Evolutionary conservation across 2,329 filamentous ascomycete genomes (phyloP).

Genomic region (Pseudogymnoascus sp.): DNA sequence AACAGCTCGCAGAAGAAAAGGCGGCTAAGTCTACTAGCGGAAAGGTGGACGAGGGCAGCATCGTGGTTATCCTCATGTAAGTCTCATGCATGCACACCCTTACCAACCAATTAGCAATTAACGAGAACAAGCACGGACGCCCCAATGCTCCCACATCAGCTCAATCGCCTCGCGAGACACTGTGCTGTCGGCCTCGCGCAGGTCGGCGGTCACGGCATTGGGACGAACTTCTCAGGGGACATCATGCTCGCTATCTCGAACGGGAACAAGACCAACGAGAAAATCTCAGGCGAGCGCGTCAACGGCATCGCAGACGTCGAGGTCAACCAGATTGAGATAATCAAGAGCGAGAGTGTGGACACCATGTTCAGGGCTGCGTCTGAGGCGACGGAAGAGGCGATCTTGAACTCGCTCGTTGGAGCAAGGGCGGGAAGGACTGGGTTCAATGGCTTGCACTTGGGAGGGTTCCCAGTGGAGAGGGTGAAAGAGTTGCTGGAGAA

Average conservation of each 20-base stretch:
- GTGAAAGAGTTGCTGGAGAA: slow-evolving; percentile 40
- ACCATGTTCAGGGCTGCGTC: slow-evolving; percentile 52
- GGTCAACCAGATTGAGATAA: slow-evolving; percentile 38
- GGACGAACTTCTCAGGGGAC: slow-evolving; percentile 53
- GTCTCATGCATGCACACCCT: background rate
- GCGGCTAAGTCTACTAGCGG: slow-evolving; percentile 29
- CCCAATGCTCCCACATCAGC: slow-evolving; percentile 48
- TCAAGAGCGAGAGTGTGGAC: slow-evolving; percentile 54
- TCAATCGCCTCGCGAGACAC: slow-evolving; percentile 50
- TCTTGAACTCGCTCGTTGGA: slow-evolving; percentile 52
- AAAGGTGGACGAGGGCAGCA: slow-evolving; percentile 51
- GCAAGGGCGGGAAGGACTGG: slow-evolving; percentile 54
- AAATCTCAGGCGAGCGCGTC: slow-evolving; percentile 22
- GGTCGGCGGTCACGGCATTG: slow-evolving; percentile 49
- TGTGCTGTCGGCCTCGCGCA: slow-evolving; percentile 53
- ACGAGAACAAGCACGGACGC: slow-evolving; percentile 40
- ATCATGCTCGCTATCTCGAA: slow-evolving; percentile 62
- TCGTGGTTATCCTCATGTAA: slow-evolving; percentile 48
- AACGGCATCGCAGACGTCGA: slow-evolving; percentile 25
- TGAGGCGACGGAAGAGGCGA: slow-evolving; percentile 57
- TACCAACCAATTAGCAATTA: background rate
- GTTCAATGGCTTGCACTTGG: slow-evolving; percentile 39
- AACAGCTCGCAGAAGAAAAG: slow-evolving; percentile 30
- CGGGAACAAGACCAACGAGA: slow-evolving; percentile 33
- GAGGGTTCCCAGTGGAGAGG: slow-evolving; percentile 40